Evolutionary conservation across 2,329 filamentous ascomycete genomes (phyloP).

Genomic region (Penicillium sp.): DNA sequence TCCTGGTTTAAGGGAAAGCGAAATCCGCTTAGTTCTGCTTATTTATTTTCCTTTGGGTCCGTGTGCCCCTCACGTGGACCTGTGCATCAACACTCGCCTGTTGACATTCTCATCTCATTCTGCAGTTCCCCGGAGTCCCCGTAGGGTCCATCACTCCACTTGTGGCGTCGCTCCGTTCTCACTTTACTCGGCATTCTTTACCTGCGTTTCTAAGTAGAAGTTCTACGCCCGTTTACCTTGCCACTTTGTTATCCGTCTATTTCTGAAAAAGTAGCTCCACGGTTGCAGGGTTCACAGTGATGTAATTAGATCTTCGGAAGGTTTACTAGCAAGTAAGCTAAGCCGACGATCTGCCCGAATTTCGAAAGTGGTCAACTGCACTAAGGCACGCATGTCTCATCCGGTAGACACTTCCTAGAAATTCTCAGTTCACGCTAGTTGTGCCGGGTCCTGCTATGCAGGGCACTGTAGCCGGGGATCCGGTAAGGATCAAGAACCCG

Average conservation of each 20-base stretch:
- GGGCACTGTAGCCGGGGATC: conserved; percentile 1
- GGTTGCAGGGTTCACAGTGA: neutral
- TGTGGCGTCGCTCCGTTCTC: neutral
- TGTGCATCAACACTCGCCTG: neutral
- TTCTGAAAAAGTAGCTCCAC: neutral
- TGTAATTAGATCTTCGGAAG: neutral
- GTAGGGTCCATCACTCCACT: neutral
- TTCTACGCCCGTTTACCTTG: neutral
- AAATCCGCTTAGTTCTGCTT: neutral
- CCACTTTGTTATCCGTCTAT: neutral
- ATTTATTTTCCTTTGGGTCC: neutral
- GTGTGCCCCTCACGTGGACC: neutral
- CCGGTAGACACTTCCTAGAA: neutral
- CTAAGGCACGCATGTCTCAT: conserved; percentile 13
- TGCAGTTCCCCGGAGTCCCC: neutral
- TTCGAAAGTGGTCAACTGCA: conserved; percentile 5
- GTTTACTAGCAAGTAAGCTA: neutral
- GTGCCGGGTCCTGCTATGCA: neutral
- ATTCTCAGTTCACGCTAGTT: neutral
- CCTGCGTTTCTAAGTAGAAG: neutral
- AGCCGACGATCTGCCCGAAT: conserved; percentile 11
- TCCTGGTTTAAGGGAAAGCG: neutral
- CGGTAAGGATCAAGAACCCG: neutral
- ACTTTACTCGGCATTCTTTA: neutral
- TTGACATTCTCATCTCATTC: neutral